phyloP scores from a whole-genome alignment of 345 rosid species.

The Trapa incisa region DNA sequence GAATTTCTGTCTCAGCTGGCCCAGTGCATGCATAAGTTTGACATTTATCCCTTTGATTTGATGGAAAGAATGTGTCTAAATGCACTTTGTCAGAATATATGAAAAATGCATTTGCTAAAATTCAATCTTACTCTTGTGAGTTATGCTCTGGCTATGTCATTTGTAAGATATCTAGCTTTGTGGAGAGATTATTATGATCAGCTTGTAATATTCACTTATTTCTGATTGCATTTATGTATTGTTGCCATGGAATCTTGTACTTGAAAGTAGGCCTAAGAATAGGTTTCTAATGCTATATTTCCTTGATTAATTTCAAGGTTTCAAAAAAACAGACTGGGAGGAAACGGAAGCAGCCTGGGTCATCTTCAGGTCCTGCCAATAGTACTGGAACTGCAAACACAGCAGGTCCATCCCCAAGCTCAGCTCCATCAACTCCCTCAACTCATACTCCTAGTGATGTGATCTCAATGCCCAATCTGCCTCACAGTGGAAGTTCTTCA shows the following conservation, averaged over 20 bases:
- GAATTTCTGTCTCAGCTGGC: neutral
- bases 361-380: constrained; percentile 98
- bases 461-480: constrained; percentile 78
- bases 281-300: constrained; percentile 27
- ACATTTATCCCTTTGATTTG: neutral
- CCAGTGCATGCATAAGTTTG: neutral
- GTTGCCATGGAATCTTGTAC: neutral
- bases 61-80: neutral
- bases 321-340: constrained; percentile 86
- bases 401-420: constrained; percentile 96
- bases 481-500: constrained; percentile 73
- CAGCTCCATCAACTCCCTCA: constrained; percentile 97
- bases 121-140: neutral
- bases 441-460: constrained; percentile 95
- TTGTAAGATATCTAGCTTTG: neutral
- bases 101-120: neutral
- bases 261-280: neutral
- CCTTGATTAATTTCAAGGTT: constrained; percentile 42
- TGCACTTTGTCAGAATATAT: neutral
- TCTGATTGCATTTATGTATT: neutral
- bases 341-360: constrained; percentile 92
- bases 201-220: neutral
- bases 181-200: neutral
- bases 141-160: neutral
- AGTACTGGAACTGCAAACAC: constrained; percentile 99